A percentile compares a stretch with the other conserved stretches of the same genome.
Evolutionary conservation across 306 rosid genomes (phyloP).

Genomic region (Herpetospermum pedunculosum): DNA sequence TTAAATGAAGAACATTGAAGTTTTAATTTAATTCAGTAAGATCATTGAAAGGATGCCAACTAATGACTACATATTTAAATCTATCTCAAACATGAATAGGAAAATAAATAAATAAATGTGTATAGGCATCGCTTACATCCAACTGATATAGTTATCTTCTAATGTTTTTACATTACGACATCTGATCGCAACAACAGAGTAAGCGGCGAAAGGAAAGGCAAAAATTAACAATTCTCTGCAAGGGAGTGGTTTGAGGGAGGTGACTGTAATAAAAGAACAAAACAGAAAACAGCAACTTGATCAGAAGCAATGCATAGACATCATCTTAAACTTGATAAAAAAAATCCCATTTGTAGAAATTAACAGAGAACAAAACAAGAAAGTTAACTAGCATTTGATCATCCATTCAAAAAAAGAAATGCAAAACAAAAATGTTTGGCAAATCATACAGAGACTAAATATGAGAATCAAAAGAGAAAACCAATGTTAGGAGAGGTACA

Average conservation of each 20-base stretch:
- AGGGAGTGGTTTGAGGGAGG: background rate
- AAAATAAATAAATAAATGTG: background rate
- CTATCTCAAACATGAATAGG: background rate
- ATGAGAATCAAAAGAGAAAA: background rate
- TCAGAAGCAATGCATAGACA: background rate
- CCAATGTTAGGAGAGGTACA: slow-evolving; percentile 6
- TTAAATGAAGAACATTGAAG: too few species aligned
- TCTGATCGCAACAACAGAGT: background rate
- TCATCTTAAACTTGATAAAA: background rate
- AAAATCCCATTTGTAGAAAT: too few species aligned
- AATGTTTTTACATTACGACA: background rate
- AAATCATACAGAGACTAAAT: background rate
- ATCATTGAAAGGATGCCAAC: background rate
- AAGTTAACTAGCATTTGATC: background rate
- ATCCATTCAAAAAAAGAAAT: background rate
- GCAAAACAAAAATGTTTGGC: background rate
- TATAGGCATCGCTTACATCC: background rate
- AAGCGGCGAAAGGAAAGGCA: background rate
- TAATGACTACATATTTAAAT: background rate
- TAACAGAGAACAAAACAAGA: background rate
- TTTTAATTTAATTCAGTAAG: background rate
- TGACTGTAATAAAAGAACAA: background rate
- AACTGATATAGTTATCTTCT: background rate
- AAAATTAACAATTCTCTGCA: background rate
- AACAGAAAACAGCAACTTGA: background rate